Percentiles rank a stretch among this genome's conserved stretches.
Conservation (phyloP, 768 basidiomycete species). For the Amylocystis lapponica region DNA sequence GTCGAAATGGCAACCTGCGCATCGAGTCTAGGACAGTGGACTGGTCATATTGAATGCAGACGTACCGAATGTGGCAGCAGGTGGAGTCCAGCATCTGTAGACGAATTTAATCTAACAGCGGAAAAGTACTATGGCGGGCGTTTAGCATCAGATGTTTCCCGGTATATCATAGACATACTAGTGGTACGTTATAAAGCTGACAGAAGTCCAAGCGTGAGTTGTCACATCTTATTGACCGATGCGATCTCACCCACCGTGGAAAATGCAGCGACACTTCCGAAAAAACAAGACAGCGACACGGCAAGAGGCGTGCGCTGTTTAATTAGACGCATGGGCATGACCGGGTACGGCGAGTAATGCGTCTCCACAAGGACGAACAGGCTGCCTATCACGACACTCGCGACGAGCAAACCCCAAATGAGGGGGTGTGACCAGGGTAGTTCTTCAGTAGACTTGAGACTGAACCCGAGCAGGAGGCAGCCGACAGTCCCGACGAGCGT, state of each 20-base stretch:
- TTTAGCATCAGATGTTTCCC: conserved; percentile 1
- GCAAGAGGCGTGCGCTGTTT: conserved; percentile 75
- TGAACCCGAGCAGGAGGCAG: conserved; percentile 69
- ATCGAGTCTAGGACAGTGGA: not conserved
- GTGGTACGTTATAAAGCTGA: conserved; percentile 79
- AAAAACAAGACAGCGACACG: conserved; percentile 74
- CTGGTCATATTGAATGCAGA: conserved; percentile 16
- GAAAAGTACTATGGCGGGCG: conserved; percentile 61
- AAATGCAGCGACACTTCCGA: conserved; percentile 72
- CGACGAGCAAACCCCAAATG: conserved; percentile 59
- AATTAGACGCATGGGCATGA: conserved; percentile 83
- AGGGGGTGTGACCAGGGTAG: conserved; percentile 69
- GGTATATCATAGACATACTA: conserved; percentile 51
- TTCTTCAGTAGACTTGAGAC: conserved; percentile 73
- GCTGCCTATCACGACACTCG: conserved; percentile 47
- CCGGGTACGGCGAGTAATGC: conserved; percentile 72
- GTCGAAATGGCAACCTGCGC: conserved; percentile 68
- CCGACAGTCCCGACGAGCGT: conserved; percentile 72
- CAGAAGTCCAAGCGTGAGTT: no score
- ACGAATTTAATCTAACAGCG: conserved; percentile 64
- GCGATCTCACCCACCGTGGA: conserved; percentile 56
- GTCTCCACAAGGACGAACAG: conserved; percentile 78
- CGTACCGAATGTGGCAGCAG: conserved; percentile 86
- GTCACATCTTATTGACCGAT: no score
- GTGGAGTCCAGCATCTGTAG: conserved; percentile 75